Percentiles rank a stretch among this genome's conserved stretches.
Evolutionary conservation across 108 stramenopile genomes (phyloP).

Genomic region (Skeletonema potamos): DNA sequence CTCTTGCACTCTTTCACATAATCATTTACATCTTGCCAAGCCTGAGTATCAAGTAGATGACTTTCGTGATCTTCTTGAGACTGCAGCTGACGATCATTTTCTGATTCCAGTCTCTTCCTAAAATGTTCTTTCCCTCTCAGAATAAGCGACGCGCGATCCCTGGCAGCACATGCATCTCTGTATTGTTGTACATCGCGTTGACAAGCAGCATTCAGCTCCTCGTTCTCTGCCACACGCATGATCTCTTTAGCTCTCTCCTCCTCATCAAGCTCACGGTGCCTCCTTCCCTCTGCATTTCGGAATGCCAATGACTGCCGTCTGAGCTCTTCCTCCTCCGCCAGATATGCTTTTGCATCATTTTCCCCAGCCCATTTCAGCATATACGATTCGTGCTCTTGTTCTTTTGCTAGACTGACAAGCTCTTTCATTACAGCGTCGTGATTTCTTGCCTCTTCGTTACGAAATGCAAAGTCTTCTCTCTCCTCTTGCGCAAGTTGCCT

Average conservation of each 20-base stretch:
- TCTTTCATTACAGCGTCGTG: slow-evolving; percentile 78
- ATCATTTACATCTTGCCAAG: slow-evolving; percentile 74
- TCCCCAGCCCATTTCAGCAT: slow-evolving; percentile 82
- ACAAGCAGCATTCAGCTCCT: slow-evolving; percentile 58
- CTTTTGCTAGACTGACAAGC: slow-evolving; percentile 54
- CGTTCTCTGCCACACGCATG: slow-evolving; percentile 48
- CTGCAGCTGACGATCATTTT: slow-evolving; percentile 45
- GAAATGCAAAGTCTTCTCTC: slow-evolving; percentile 59
- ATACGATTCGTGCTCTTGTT: slow-evolving; percentile 78
- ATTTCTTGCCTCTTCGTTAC: slow-evolving; percentile 58
- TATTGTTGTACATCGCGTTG: slow-evolving; percentile 74
- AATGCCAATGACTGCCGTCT: slow-evolving; percentile 66
- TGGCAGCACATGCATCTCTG: slow-evolving; percentile 60
- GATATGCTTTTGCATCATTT: slow-evolving; percentile 71
- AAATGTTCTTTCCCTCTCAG: slow-evolving; percentile 64
- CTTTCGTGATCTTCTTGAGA: slow-evolving; percentile 50
- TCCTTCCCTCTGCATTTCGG: slow-evolving; percentile 61
- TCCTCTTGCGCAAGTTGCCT: slow-evolving; percentile 59
- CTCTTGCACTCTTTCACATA: slow-evolving; percentile 76
- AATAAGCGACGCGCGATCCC: slow-evolving; percentile 67
- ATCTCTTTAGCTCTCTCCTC: slow-evolving; percentile 46
- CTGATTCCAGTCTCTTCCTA: slow-evolving; percentile 54
- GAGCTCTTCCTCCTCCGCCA: slow-evolving; percentile 56
- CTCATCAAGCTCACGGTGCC: slow-evolving; percentile 66
- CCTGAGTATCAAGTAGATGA: slow-evolving; percentile 60